Evolutionary conservation across 1,284 basidiomycete genomes (phyloP).

Genomic region (Cutaneotrichosporon curvatum): DNA sequence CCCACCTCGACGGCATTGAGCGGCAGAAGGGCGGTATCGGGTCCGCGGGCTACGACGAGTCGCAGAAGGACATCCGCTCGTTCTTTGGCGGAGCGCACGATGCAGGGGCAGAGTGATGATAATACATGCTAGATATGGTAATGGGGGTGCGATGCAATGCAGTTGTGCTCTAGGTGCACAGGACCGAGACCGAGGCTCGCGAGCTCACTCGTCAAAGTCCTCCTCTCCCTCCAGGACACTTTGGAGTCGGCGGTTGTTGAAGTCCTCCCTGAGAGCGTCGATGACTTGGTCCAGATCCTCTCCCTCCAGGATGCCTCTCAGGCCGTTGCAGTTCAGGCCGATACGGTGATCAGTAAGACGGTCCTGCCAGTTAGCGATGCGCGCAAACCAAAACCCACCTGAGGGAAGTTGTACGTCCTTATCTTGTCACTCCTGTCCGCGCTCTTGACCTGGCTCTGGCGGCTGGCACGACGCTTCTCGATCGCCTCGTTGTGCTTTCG

Average conservation of each 20-base stretch:
- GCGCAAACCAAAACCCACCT: constrained; percentile 49
- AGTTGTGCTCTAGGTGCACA: neutral
- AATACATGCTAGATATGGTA: neutral
- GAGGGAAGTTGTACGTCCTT: constrained; percentile 85
- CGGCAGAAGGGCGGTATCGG: constrained; percentile 73
- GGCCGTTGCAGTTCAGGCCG: constrained; percentile 65
- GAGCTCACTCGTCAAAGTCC: constrained; percentile 36
- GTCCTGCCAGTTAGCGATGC: constrained; percentile 52
- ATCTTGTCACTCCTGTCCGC: constrained; percentile 86
- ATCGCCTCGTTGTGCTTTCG: constrained; percentile 64
- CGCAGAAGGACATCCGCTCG: constrained; percentile 64
- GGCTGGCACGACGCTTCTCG: constrained; percentile 59
- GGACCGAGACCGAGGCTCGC: neutral
- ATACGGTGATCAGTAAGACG: constrained; percentile 88
- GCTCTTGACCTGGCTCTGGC: constrained; percentile 66
- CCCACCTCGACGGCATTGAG: constrained; percentile 47
- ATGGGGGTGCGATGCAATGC: no score
- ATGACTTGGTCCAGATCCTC: constrained; percentile 57
- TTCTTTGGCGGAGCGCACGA: constrained; percentile 60
- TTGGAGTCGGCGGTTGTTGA: constrained; percentile 61
- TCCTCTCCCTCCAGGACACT: constrained; percentile 54
- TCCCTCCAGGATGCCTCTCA: constrained; percentile 69
- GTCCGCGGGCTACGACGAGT: constrained; percentile 61
- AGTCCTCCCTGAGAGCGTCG: constrained; percentile 58
- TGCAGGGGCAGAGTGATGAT: neutral